These are phyloP conservation scores for Closterium sp. DNA, from an alignment of 139 green algal genomes.

Conservation along the genomic window DNA sequence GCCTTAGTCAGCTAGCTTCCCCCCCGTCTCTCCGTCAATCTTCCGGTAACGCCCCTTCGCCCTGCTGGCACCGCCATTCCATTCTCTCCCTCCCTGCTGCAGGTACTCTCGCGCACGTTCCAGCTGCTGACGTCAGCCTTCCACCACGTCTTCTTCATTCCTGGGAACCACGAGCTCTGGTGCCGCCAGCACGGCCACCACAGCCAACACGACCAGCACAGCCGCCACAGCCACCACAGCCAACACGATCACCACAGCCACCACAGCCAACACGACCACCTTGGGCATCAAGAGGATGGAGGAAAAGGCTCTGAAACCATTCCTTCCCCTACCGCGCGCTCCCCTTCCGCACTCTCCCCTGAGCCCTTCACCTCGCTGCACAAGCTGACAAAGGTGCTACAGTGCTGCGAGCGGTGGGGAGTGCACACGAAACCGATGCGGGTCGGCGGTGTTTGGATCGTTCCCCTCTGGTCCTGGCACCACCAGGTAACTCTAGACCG, in stretches of 20 bases:
- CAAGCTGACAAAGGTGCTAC: constrained; percentile 41
- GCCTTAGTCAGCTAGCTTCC: no score
- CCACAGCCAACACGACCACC: not conserved
- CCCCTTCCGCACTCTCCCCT: not conserved
- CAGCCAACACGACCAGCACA: not conserved
- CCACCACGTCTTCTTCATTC: constrained; percentile 52
- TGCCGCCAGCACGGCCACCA: constrained; percentile 25
- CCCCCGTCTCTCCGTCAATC: no score
- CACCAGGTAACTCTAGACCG: constrained; percentile 34
- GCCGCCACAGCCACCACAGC: not conserved
- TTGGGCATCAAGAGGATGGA: not conserved
- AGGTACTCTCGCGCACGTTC: constrained; percentile 23
- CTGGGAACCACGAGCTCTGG: constrained; percentile 59
- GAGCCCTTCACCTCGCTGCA: constrained; percentile 30
- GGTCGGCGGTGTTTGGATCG: constrained; percentile 42
- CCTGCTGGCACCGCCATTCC: not conserved
- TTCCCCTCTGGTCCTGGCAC: constrained; percentile 53
- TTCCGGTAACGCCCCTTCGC: not conserved
- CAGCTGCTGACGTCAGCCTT: constrained; percentile 39
- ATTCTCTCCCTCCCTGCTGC: not conserved
- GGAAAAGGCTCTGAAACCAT: not conserved
- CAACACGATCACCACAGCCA: not conserved
- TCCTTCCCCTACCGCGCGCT: no score
- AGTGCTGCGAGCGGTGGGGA: constrained; percentile 41
- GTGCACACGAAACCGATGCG: constrained; percentile 28